Percentiles rank a stretch among this genome's conserved stretches.
phyloP scores from a whole-genome alignment of 2,329 filamentous ascomycete genomes.

The Thelonectria discophora region DNA sequence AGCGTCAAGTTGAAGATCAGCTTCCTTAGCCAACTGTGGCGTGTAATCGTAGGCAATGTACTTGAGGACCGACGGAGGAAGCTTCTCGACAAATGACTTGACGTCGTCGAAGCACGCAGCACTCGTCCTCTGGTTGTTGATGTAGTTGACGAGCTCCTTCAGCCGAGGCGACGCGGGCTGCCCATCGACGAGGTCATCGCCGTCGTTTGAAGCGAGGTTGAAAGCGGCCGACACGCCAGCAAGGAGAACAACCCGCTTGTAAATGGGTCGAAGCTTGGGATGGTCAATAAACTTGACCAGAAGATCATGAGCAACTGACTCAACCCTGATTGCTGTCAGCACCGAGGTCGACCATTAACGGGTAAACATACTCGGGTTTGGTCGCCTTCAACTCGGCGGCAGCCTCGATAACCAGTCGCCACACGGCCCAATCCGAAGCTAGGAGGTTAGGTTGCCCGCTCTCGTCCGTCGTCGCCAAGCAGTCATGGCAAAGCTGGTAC shows the following conservation, averaged over 20 bases:
- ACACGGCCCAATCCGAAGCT: conserved; percentile 56
- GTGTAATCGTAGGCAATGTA: conserved; percentile 51
- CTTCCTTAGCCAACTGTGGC: conserved; percentile 43
- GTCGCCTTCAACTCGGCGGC: conserved; percentile 46
- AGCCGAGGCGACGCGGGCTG: conserved; percentile 45
- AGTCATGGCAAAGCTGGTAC: conserved; percentile 55
- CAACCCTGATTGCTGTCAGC: conserved; percentile 39
- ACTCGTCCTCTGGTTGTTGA: conserved; percentile 49
- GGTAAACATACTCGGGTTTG: conserved; percentile 46
- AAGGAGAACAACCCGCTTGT: conserved; percentile 51
- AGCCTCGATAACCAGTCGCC: conserved; percentile 52
- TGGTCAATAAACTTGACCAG: conserved; percentile 45
- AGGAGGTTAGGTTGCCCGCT: conserved; percentile 51
- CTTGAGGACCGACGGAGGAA: conserved; percentile 53
- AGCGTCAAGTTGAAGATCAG: conserved; percentile 33
- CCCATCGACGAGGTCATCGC: conserved; percentile 41
- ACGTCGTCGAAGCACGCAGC: conserved; percentile 58
- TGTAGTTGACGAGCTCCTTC: conserved; percentile 48
- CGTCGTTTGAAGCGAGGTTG: conserved; percentile 43
- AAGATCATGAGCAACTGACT: conserved; percentile 41
- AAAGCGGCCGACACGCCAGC: conserved; percentile 52
- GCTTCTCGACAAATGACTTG: conserved; percentile 53
- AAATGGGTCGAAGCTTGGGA: conserved; percentile 48
- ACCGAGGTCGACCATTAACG: background rate
- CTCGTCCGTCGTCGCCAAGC: conserved; percentile 51